Evolutionary conservation across 257 asterid genomes (phyloP).

Genomic region (Verbascum thapsus): DNA sequence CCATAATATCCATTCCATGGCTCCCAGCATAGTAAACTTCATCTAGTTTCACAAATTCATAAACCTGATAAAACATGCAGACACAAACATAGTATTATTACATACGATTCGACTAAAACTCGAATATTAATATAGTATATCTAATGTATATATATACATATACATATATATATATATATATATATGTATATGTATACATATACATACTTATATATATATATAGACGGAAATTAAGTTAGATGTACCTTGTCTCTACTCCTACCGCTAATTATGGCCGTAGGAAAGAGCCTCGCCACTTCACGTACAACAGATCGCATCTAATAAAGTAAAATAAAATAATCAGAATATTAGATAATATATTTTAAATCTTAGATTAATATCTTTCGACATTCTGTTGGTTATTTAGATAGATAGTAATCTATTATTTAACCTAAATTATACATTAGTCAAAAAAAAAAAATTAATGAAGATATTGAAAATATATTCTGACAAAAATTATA

Average conservation of each 20-base stretch:
- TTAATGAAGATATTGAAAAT: too few relatives aligned
- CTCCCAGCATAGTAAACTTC: conserved; percentile 91
- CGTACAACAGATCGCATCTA: conserved; percentile 79
- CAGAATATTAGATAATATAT: too few relatives aligned
- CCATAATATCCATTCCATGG: conserved; percentile 95
- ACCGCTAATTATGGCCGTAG: conserved; percentile 86
- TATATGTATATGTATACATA: too few relatives aligned
- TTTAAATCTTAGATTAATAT: too few relatives aligned
- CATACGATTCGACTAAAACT: neutral
- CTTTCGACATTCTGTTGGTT: too few relatives aligned
- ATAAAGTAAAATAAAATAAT: neutral
- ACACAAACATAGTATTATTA: neutral
- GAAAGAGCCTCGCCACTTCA: conserved; percentile 65
- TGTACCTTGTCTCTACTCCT: conserved; percentile 78
- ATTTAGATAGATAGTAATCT: too few relatives aligned
- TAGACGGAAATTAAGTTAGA: neutral
- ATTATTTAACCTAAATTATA: too few relatives aligned
- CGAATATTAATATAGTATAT: neutral
- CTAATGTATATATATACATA: too few relatives aligned
- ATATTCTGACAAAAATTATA: neutral
- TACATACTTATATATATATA: too few relatives aligned
- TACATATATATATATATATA: too few relatives aligned
- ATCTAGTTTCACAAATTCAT: conserved; percentile 73
- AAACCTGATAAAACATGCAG: conserved; percentile 45
- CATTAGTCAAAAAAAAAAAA: too few relatives aligned